These are phyloP conservation scores for Gelatoporia subvermispora DNA, from an alignment of 768 basidiomycete species.

Conservation along the genomic window DNA sequence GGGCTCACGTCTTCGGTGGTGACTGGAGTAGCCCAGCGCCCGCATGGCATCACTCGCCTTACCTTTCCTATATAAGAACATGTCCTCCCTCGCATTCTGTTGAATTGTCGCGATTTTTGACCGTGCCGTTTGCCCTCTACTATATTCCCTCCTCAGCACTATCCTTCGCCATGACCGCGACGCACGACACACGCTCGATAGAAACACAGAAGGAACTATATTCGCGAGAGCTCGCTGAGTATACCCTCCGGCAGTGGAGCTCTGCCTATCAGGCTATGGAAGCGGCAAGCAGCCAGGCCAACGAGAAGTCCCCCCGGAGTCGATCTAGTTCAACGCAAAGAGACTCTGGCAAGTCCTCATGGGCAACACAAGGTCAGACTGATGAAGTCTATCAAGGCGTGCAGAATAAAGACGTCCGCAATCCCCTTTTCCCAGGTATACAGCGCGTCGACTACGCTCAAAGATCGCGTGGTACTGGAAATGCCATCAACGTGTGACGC, in stretches of 20 bases:
- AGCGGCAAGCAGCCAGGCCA: neutral
- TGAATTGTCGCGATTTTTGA: neutral
- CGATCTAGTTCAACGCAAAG: neutral
- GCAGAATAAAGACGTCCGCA: slow-evolving; percentile 2
- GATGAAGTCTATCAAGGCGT: neutral
- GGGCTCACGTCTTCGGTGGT: neutral
- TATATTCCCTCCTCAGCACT: neutral
- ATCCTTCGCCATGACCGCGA: slow-evolving; percentile 9
- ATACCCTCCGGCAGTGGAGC: slow-evolving; percentile 36
- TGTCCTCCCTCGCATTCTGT: neutral
- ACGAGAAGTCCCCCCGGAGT: slow-evolving; percentile 5
- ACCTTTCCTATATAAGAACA: slow-evolving; percentile 4
- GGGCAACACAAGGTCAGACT: slow-evolving; percentile 15
- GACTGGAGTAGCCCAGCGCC: slow-evolving; percentile 1
- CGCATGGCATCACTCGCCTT: slow-evolving; percentile 13
- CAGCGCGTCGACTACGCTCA: slow-evolving; percentile 24
- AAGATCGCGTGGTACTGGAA: slow-evolving; percentile 12
- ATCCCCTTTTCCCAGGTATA: slow-evolving; percentile 14
- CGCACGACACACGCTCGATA: slow-evolving; percentile 15
- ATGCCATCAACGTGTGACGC: neutral
- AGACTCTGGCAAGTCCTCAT: slow-evolving; percentile 4
- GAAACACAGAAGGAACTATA: slow-evolving; percentile 30
- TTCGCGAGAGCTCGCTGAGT: slow-evolving; percentile 32
- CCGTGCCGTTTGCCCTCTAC: neutral
- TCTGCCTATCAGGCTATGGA: slow-evolving; percentile 23